Evolutionary conservation across 2,329 filamentous ascomycete genomes (phyloP), one percentile per base, ranked within the genome.

Genomic region (Juglanconis oblonga): DNA sequence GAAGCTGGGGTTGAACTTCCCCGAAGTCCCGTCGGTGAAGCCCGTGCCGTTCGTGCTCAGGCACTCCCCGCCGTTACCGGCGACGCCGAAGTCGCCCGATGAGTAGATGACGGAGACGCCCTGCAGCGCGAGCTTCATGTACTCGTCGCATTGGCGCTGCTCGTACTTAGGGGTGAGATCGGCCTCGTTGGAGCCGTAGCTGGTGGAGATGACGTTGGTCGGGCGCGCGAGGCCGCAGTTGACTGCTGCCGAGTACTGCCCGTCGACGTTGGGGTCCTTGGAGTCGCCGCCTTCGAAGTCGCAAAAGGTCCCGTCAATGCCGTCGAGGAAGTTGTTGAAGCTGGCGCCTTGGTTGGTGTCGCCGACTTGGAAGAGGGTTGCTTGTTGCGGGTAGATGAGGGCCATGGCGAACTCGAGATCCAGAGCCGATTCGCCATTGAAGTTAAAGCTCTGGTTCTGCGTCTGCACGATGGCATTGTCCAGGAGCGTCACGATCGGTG

Each of bases 91-190:
- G 67, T 83, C 80, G n/a, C 80, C 81, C 3, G 76, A 78, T 1
- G 80, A 79, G 64, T 79, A 81, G 38, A 84, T 61, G 14, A 85
- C 70, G 1, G 78, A 77, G 10, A 82, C 74, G 24, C 81, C 81
- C 66, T 77, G 77, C 42, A 84, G 75, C 17, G 78, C 81, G 2
- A 85, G 76, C 72, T 85, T 85, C 77, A 84, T 77, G 69, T 81
- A 84, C 72, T 84, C 81, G 58, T 74, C 71, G 67, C 82, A 85
- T 69, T 85, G 82, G 3, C 82, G 74, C 52, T 73, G 65, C 62
- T 80, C 76, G 66, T 85, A 85, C 59, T 70, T 72, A 5, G 73
- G 71, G 1, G 79, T 76, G 7, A 81, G 70, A 54, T 79, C 77
- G n/a, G 73, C 76, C 70, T 85, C 82, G 63, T 80, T 79, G 64